Conservation (phyloP, 306 rosid genomes). For the Glycine latifolia region DNA sequence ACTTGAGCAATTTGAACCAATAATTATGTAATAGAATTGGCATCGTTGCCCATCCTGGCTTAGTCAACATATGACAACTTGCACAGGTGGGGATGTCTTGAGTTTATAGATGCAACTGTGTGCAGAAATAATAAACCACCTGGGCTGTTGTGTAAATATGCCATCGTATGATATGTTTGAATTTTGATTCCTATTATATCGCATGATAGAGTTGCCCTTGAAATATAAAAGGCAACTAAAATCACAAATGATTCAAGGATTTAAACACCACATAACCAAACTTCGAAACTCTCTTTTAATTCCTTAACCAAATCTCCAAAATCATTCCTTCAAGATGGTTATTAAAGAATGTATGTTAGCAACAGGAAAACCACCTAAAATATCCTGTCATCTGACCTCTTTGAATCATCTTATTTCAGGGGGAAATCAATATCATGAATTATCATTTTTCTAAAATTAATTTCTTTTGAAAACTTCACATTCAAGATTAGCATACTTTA, state of each 20-base stretch:
- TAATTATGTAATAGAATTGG: background rate
- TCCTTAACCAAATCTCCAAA: no score
- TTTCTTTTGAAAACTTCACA: background rate
- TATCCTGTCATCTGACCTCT: slow-evolving; percentile 3
- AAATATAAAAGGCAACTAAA: no score
- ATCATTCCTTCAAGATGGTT: no score
- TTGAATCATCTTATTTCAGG: background rate
- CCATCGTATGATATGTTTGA: background rate
- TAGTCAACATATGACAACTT: no score
- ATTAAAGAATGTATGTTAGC: no score
- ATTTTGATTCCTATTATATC: background rate
- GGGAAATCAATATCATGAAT: background rate
- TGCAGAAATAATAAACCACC: background rate
- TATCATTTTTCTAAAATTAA: slow-evolving; percentile 29
- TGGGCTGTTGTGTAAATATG: background rate
- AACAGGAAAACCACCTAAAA: no score
- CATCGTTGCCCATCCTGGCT: slow-evolving; percentile 9
- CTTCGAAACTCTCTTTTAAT: no score
- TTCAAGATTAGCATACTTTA: background rate
- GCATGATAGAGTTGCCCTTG: no score
- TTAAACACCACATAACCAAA: no score
- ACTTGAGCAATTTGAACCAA: slow-evolving; percentile 3
- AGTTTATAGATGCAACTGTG: background rate
- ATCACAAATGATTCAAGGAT: background rate
- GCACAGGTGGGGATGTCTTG: background rate